phyloP scores from a whole-genome alignment of 2,329 filamentous ascomycete species.

The Cladosporium colombiae region DNA sequence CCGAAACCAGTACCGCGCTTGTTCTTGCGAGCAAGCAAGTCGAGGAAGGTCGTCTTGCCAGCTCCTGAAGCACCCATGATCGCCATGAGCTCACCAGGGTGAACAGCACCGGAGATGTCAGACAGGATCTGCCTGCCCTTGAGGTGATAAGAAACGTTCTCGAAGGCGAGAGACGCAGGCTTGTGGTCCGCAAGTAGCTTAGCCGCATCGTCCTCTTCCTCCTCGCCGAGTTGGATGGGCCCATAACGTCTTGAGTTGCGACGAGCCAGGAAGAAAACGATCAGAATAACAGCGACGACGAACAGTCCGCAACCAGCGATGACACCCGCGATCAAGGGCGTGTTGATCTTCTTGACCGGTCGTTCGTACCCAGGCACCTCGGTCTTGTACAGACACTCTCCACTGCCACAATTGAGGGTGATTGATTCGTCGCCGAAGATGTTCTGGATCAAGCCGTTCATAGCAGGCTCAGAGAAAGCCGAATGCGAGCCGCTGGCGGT shows the following conservation, averaged over 20 bases:
- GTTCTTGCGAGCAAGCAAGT: slow-evolving; percentile 95
- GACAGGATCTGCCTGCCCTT: slow-evolving; percentile 85
- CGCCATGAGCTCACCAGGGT: slow-evolving; percentile 90
- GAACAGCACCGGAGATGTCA: slow-evolving; percentile 80
- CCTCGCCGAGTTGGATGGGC: slow-evolving; percentile 75
- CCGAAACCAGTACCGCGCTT: slow-evolving; percentile 80
- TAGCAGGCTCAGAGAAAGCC: slow-evolving; percentile 83
- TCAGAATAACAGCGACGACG: slow-evolving; percentile 79
- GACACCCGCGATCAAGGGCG: slow-evolving; percentile 88
- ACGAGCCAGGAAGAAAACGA: slow-evolving; percentile 85
- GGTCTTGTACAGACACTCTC: slow-evolving; percentile 90
- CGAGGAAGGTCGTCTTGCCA: slow-evolving; percentile 94
- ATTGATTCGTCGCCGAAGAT: slow-evolving; percentile 95
- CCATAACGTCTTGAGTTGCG: slow-evolving; percentile 66
- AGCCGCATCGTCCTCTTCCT: slow-evolving; percentile 79
- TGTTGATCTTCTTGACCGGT: slow-evolving; percentile 93
- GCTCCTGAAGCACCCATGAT: slow-evolving; percentile 99
- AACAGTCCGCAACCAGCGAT: slow-evolving; percentile 86
- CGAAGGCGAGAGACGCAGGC: slow-evolving; percentile 83
- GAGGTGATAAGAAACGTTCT: slow-evolving; percentile 81
- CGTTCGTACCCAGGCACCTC: slow-evolving; percentile 88
- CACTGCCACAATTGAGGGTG: slow-evolving; percentile 74
- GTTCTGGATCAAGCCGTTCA: slow-evolving; percentile 84
- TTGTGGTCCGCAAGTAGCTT: slow-evolving; percentile 92
- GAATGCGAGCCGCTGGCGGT: slow-evolving; percentile 59